Conservation (phyloP, 345 rosid genomes). For the Corchorus capsularis region DNA sequence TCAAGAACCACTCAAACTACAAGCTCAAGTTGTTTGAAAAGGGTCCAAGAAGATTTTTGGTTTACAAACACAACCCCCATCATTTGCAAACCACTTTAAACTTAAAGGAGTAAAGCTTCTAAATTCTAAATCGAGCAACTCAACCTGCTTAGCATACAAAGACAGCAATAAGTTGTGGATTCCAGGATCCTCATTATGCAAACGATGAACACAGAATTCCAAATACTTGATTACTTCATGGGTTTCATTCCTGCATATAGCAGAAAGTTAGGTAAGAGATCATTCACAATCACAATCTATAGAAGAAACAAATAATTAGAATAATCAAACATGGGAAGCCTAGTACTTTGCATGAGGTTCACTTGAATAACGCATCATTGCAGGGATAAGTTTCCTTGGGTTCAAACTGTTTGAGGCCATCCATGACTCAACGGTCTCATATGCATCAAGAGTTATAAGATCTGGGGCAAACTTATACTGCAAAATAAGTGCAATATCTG, state of each 20-base stretch:
- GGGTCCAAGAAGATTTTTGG: not conserved
- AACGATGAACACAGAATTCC: conserved; percentile 85
- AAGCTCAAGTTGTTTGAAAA: conserved; percentile 8
- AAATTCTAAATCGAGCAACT: conserved; percentile 24
- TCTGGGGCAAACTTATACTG: conserved; percentile 99
- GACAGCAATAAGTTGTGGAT: conserved; percentile 93
- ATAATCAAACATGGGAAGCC: conserved; percentile 2
- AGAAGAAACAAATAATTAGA: conserved; percentile 20
- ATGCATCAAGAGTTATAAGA: conserved; percentile 92
- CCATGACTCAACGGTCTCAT: conserved; percentile 99
- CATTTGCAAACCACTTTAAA: not conserved
- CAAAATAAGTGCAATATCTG: conserved; percentile 31
- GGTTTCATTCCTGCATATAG: conserved; percentile 86
- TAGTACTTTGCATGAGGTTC: conserved; percentile 99
- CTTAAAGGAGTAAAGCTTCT: conserved; percentile 8
- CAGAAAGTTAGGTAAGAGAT: conserved; percentile 11
- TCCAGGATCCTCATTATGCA: conserved; percentile 98
- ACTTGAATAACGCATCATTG: conserved; percentile 99
- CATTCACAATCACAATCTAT: not conserved
- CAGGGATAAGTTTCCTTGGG: conserved; percentile 93
- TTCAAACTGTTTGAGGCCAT: conserved; percentile 83
- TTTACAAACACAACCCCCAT: not conserved
- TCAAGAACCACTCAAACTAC: not conserved
- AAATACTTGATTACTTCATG: conserved; percentile 97
- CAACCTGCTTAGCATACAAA: conserved; percentile 95